Base-by-base conservation (phyloP, 2,329 filamentous ascomycete species). In the Aspergillus jensenii region DNA sequence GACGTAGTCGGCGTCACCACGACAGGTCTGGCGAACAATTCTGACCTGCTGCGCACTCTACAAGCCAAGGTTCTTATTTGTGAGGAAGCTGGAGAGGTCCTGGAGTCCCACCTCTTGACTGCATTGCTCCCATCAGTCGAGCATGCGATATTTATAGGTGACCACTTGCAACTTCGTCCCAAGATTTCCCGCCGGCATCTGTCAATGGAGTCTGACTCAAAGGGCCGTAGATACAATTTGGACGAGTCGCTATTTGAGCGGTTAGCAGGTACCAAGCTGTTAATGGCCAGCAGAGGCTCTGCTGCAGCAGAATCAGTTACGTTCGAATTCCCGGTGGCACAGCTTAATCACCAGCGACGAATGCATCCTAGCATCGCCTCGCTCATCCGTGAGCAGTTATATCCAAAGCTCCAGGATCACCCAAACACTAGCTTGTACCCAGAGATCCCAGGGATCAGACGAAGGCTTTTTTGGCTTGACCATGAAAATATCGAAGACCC, bases 211-310 rank as follows among this genome's bases (percentile, higher is more conserved):
- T 27, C 33, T n/a, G 35, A 23, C 4, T 44, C 19, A 56, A 56
- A 25, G 53, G 74, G 81, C 27, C 55, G 59, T 3, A 68, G 71
- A 52, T 80, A 81, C 48, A 68, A 75, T 2, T 68, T 85, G 3
- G 81, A 85, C 54, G 63, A 76, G 6, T 81, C 77, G 1, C 74
- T 82, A 2, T 85, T 85, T 63, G 82, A 85, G 68, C 69, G 82
- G 31, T 74, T 84, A 0, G 76, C 79, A 7, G 62, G 17, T 23
- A 27, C 25, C 25, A 27, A 27, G 0, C 25, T 27, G 8, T 2
- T 1, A 27, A 27, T 27, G 25, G 25, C 25, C 7, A 9, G 7
- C 6, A 27, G 25, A 27, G 25, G 25, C 25, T 27, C 25, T 3
- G 25, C 7, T 27, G 25, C 25, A 27, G 7, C 25, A 27, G 25